These are phyloP conservation scores for Candida namnaoensis DNA, from an alignment of 805 yeast species.

Conservation along the genomic window DNA sequence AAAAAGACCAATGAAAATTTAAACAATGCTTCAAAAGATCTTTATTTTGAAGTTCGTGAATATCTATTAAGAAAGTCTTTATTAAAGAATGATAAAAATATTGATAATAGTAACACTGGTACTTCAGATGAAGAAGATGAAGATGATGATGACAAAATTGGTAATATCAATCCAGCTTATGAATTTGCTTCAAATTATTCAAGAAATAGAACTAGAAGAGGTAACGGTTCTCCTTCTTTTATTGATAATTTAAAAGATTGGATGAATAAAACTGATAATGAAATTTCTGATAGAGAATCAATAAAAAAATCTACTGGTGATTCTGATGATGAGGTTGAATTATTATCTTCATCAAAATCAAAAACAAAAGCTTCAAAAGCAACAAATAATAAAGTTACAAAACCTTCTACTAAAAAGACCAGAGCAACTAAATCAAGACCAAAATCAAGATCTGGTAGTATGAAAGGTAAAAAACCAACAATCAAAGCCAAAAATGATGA, in stretches of 20 bases:
- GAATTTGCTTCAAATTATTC: constrained; percentile 59
- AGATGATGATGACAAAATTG: constrained; percentile 7
- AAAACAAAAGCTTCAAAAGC: too few species aligned
- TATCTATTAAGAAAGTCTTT: constrained; percentile 42
- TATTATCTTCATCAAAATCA: too few species aligned
- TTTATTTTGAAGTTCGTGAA: constrained; percentile 80
- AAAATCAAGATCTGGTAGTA: background rate
- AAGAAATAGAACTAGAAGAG: constrained; percentile 4
- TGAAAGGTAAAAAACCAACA: too few species aligned
- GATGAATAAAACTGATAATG: constrained; percentile 21
- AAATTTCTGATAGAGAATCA: background rate
- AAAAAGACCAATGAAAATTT: constrained; percentile 60
- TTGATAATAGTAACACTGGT: constrained; percentile 8
- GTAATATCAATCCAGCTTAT: constrained; percentile 38
- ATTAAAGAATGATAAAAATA: constrained; percentile 5
- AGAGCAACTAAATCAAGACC: too few species aligned
- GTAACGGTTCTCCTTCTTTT: constrained; percentile 14
- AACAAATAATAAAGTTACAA: too few species aligned
- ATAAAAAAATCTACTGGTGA: background rate
- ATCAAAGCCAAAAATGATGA: too few species aligned
- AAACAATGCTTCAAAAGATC: constrained; percentile 69
- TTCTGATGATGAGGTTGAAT: too few species aligned
- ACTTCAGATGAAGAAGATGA: constrained; percentile 20
- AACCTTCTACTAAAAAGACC: too few species aligned
- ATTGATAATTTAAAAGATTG: constrained; percentile 23